phyloP scores from a whole-genome alignment of 495 filamentous ascomycete genomes.

The Penicillium lagena region DNA sequence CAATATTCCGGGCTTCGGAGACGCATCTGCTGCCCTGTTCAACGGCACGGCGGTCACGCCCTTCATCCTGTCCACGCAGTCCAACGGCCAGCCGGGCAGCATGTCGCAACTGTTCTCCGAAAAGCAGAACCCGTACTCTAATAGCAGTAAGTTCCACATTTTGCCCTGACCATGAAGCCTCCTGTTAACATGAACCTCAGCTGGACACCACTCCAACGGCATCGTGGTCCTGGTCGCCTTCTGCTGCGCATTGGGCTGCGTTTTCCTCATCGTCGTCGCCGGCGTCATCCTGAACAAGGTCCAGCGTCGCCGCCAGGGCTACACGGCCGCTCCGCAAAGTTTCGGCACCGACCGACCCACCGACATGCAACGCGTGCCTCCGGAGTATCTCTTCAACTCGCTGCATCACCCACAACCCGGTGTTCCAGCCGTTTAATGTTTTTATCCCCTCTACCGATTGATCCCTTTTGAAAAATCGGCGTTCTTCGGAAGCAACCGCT shows the following conservation, averaged over 20 bases:
- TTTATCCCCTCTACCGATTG: constrained; percentile 32
- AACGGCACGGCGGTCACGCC: constrained; percentile 73
- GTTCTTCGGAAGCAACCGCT: no score
- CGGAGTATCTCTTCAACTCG: constrained; percentile 67
- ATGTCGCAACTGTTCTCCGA: constrained; percentile 75
- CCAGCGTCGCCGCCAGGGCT: constrained; percentile 80
- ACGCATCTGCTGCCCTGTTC: constrained; percentile 80
- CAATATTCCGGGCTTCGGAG: constrained; percentile 66
- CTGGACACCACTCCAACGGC: constrained; percentile 63
- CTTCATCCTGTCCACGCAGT: constrained; percentile 68
- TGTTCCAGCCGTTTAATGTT: constrained; percentile 32
- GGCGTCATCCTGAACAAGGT: constrained; percentile 80
- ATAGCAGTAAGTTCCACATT: constrained; percentile 33
- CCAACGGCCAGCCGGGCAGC: constrained; percentile 56
- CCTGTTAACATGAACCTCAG: constrained; percentile 14
- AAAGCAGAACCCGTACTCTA: constrained; percentile 59
- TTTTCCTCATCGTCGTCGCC: constrained; percentile 79
- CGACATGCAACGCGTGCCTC: constrained; percentile 75
- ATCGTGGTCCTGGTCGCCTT: constrained; percentile 91
- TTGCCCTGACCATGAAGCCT: no score
- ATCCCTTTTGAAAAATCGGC: background rate
- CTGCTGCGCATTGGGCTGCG: constrained; percentile 77
- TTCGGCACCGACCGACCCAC: constrained; percentile 64
- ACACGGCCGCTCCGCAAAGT: constrained; percentile 69
- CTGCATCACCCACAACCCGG: constrained; percentile 34